Conservation (phyloP, 306 rosid genomes). For the Dalbergia cochinchinensis region DNA sequence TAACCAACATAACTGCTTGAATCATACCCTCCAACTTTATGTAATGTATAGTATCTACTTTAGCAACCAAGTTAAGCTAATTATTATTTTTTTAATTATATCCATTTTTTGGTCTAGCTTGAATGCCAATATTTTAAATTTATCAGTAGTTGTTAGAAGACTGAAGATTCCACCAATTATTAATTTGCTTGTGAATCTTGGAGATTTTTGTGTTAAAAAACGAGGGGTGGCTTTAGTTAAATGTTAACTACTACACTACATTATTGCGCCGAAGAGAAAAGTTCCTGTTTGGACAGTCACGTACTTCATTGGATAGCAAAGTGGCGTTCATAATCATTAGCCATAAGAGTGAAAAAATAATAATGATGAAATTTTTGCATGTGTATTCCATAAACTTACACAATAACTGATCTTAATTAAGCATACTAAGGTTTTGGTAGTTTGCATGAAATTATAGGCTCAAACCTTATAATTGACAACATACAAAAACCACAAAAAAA, state of each 20-base stretch:
- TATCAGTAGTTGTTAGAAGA: neutral
- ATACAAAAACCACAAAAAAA: too few species aligned
- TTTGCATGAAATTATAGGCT: too few species aligned
- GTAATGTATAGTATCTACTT: neutral
- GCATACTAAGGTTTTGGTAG: too few species aligned
- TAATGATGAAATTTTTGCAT: too few species aligned
- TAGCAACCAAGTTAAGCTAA: neutral
- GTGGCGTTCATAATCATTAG: slow-evolving; percentile 48
- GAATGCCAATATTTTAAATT: neutral
- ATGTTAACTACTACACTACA: slow-evolving; percentile 24
- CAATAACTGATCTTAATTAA: too few species aligned
- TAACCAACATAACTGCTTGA: neutral
- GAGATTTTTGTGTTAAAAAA: neutral
- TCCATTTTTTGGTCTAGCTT: neutral
- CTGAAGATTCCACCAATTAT: neutral
- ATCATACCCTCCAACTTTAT: neutral
- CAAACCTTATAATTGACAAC: too few species aligned
- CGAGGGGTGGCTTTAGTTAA: neutral
- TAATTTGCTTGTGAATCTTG: neutral
- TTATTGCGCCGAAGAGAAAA: slow-evolving; percentile 47
- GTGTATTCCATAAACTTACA: too few species aligned
- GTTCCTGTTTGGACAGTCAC: slow-evolving; percentile 40
- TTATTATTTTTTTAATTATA: neutral
- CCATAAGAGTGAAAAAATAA: slow-evolving; percentile 20
- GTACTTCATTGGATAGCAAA: slow-evolving; percentile 37